These are phyloP conservation scores for Geotrichum australiense DNA, from an alignment of 1,139 yeast genomes.

Conservation along the genomic window DNA sequence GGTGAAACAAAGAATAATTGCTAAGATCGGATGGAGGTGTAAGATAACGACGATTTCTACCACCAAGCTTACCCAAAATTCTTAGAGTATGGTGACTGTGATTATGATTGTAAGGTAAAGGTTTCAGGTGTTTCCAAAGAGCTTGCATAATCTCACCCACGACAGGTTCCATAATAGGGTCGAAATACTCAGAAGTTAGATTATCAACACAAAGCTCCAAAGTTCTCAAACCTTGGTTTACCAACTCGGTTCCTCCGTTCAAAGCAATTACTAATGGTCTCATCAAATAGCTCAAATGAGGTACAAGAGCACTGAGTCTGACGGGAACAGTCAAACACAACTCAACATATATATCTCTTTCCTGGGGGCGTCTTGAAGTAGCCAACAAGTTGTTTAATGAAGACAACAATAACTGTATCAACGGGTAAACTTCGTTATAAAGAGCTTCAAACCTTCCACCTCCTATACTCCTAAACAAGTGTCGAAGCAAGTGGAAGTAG, in stretches of 20 bases:
- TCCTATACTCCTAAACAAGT: constrained; percentile 87
- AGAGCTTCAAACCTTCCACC: constrained; percentile 92
- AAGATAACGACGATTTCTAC: constrained; percentile 82
- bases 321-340: constrained; percentile 95
- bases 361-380: constrained; percentile 82
- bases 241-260: constrained; percentile 84
- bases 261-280: constrained; percentile 87
- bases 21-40: constrained; percentile 63
- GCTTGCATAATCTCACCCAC: constrained; percentile 91
- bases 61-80: constrained; percentile 91
- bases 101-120: constrained; percentile 84
- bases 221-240: constrained; percentile 89
- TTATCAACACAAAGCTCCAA: constrained; percentile 96
- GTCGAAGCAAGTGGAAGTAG: constrained; percentile 80
- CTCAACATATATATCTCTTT: constrained; percentile 89
- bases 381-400: constrained; percentile 76
- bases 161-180: constrained; percentile 94
- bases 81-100: constrained; percentile 93
- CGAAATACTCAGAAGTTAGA: constrained; percentile 91
- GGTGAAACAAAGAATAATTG: constrained; percentile 52
- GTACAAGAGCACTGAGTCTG: constrained; percentile 83
- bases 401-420: constrained; percentile 77
- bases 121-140: constrained; percentile 83
- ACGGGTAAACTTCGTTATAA: constrained; percentile 87
- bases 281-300: constrained; percentile 81